Evolutionary conservation across 345 rosid genomes (phyloP).

Genomic region (Camelina laxa): DNA sequence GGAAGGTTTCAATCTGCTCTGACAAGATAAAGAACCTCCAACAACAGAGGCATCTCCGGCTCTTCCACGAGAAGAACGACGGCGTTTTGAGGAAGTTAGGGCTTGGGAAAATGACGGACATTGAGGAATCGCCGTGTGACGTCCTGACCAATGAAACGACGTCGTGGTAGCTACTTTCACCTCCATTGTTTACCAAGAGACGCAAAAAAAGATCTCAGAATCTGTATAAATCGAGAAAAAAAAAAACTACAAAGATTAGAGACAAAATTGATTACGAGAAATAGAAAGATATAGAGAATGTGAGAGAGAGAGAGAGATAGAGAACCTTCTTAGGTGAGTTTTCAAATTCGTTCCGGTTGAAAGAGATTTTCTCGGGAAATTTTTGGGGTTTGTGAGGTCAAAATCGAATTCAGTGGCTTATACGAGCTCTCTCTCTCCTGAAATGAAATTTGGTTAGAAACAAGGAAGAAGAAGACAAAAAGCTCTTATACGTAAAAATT

Average conservation of each 20-base stretch:
- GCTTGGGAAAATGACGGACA: slow-evolving; percentile 35
- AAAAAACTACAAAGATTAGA: neutral
- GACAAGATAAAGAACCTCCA: slow-evolving; percentile 31
- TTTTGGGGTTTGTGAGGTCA: slow-evolving; percentile 4
- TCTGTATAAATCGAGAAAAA: slow-evolving; percentile 11
- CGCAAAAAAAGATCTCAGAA: neutral
- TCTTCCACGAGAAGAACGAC: slow-evolving; percentile 19
- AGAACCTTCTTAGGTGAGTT: slow-evolving; percentile 4
- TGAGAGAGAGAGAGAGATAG: neutral
- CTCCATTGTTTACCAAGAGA: slow-evolving; percentile 31
- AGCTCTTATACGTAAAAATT: neutral
- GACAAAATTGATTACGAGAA: neutral
- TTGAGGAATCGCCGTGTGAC: slow-evolving; percentile 28
- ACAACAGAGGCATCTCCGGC: slow-evolving; percentile 20
- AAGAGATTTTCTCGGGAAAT: slow-evolving; percentile 20
- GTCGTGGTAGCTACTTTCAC: slow-evolving; percentile 41
- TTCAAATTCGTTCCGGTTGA: neutral
- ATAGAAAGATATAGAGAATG: neutral
- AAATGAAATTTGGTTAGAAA: slow-evolving; percentile 29
- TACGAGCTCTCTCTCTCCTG: too few species aligned
- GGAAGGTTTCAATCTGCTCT: slow-evolving; percentile 27
- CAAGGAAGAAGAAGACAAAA: slow-evolving; percentile 2
- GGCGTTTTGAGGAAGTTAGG: slow-evolving; percentile 40
- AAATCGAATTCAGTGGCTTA: slow-evolving; percentile 36
- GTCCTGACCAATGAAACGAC: slow-evolving; percentile 44